Evolutionary conservation across 2,329 filamentous ascomycete genomes (phyloP).

Genomic region (Plectosphaerella plurivora): DNA sequence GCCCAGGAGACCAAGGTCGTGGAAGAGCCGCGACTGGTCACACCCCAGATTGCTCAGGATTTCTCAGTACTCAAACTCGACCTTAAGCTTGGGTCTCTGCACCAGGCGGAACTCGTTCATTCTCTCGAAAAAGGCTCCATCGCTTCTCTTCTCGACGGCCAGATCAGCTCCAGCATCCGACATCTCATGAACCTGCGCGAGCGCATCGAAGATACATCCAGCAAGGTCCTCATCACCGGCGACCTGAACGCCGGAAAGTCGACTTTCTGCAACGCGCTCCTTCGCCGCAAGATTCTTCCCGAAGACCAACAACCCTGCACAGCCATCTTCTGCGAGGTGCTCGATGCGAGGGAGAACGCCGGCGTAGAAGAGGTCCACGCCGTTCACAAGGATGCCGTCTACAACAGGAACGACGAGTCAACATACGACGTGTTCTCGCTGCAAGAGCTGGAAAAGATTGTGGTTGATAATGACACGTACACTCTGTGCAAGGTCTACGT

Average conservation of each 20-base stretch:
- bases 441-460: slow-evolving; percentile 78
- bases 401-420: slow-evolving; percentile 86
- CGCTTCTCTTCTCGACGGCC: slow-evolving; percentile 84
- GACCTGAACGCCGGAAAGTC: slow-evolving; percentile 97
- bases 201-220: slow-evolving; percentile 93
- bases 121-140: slow-evolving; percentile 91
- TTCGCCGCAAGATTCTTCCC: slow-evolving; percentile 86
- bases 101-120: slow-evolving; percentile 88
- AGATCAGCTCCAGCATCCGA: slow-evolving; percentile 89
- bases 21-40: slow-evolving; percentile 77
- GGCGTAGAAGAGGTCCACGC: slow-evolving; percentile 94
- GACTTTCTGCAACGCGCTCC: slow-evolving; percentile 95
- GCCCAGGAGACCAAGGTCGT: slow-evolving; percentile 56
- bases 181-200: slow-evolving; percentile 84
- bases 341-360: slow-evolving; percentile 87
- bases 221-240: slow-evolving; percentile 93
- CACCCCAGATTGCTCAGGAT: slow-evolving; percentile 89
- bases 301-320: slow-evolving; percentile 98
- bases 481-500: slow-evolving; percentile 97
- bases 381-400: slow-evolving; percentile 73
- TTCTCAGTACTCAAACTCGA: slow-evolving; percentile 95
- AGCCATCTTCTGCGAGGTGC: slow-evolving; percentile 95
- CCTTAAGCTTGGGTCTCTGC: slow-evolving; percentile 79
- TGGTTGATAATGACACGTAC: slow-evolving; percentile 82
- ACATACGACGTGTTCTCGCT: slow-evolving; percentile 87